Evolutionary conservation across 2,329 filamentous ascomycete genomes (phyloP).

Genomic region (Acarospora socialis): DNA sequence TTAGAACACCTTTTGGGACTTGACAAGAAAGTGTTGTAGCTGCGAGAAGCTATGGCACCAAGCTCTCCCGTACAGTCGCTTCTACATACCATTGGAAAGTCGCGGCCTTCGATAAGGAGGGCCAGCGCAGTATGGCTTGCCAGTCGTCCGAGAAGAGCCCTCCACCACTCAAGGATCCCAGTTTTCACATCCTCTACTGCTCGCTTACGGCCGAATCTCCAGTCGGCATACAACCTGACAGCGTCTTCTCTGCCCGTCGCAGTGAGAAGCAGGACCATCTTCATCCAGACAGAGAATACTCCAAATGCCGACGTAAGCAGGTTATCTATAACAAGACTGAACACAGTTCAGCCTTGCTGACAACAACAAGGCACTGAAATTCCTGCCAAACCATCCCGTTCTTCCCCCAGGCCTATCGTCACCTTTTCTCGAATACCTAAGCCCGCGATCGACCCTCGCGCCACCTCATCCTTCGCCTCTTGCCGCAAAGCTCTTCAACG

Average conservation of each 20-base stretch:
- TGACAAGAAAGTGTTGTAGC: no score
- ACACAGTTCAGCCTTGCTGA: slow-evolving; percentile 8
- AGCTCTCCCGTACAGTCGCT: no score
- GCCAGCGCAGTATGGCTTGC: no score
- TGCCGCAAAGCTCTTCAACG: slow-evolving; percentile 77
- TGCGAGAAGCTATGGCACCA: no score
- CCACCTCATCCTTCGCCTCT: slow-evolving; percentile 84
- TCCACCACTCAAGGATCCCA: background rate
- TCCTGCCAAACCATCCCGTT: slow-evolving; percentile 78
- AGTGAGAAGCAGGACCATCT: slow-evolving; percentile 57
- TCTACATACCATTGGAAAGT: no score
- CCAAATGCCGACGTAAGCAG: slow-evolving; percentile 69
- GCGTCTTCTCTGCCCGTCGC: slow-evolving; percentile 22
- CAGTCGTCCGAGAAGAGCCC: background rate
- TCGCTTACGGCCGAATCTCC: background rate
- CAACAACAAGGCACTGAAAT: slow-evolving; percentile 57
- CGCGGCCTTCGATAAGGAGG: no score
- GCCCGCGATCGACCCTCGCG: slow-evolving; percentile 72
- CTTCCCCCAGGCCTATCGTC: slow-evolving; percentile 59
- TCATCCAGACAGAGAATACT: slow-evolving; percentile 92
- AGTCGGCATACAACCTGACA: slow-evolving; percentile 24
- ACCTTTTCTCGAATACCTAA: slow-evolving; percentile 83
- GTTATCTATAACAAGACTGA: background rate
- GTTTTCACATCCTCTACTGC: background rate
- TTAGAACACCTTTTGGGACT: no score